These are phyloP conservation scores for Cylindricascospora bacillispora DNA, from an alignment of 1,139 yeast species.

Conservation along the genomic window DNA sequence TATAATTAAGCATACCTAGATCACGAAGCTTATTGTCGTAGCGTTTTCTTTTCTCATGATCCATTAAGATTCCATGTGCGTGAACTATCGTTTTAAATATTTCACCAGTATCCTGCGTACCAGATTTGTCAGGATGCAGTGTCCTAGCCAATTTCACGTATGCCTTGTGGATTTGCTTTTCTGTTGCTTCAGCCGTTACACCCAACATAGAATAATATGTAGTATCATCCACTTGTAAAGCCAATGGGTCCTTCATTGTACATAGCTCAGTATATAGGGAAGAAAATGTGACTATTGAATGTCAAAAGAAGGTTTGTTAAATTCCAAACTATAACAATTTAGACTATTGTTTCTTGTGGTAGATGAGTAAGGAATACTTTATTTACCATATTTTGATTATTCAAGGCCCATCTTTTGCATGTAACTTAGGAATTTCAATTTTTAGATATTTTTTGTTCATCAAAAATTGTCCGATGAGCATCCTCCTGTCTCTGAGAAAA, in stretches of 20 bases:
- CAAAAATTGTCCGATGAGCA: too few species aligned
- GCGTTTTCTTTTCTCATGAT: conserved; percentile 10
- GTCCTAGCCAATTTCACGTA: conserved; percentile 23
- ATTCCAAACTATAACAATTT: too few species aligned
- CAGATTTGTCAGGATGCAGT: conserved; percentile 25
- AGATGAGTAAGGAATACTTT: too few species aligned
- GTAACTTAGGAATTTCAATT: too few species aligned
- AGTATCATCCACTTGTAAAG: conserved; percentile 15
- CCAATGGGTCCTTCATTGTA: neutral
- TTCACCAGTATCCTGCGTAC: conserved; percentile 19
- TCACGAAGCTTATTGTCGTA: conserved; percentile 15
- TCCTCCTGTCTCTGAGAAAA: too few species aligned
- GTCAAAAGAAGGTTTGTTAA: too few species aligned
- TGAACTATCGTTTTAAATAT: conserved; percentile 22
- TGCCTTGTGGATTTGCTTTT: conserved; percentile 20
- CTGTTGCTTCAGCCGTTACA: conserved; percentile 15
- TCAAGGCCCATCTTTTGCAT: too few species aligned
- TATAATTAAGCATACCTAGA: conserved; percentile 12
- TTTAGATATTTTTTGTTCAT: too few species aligned
- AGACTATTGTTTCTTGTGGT: too few species aligned
- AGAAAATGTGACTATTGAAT: too few species aligned
- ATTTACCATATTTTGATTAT: too few species aligned
- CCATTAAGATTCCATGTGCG: conserved; percentile 22
- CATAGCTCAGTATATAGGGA: too few species aligned
- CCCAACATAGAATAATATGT: conserved; percentile 23